Conservation (phyloP, 805 yeast genomes). For the Lipomyces japonicus region DNA sequence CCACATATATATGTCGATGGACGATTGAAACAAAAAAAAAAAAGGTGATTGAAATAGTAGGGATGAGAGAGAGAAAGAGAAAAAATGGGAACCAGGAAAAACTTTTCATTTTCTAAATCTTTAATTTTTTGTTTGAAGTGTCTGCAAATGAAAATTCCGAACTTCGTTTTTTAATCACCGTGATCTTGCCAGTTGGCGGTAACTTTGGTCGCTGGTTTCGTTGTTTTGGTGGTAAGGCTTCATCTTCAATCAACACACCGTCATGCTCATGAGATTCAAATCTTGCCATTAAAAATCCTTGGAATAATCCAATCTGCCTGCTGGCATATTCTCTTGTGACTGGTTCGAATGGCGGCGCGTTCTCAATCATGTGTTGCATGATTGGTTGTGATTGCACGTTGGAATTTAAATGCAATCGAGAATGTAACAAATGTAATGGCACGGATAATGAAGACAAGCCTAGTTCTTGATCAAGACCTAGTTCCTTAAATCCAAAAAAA, state of each 20-base stretch:
- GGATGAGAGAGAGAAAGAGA: no score
- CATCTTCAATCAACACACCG: slow-evolving; percentile 61
- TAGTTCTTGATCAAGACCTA: slow-evolving; percentile 90
- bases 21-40: no score
- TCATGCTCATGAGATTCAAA: slow-evolving; percentile 31
- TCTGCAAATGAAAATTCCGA: slow-evolving; percentile 47
- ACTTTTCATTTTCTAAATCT: neutral
- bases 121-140: slow-evolving; percentile 12
- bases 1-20: no score
- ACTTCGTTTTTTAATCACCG: slow-evolving; percentile 61
- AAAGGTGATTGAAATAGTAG: no score
- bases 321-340: slow-evolving; percentile 52
- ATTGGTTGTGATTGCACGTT: slow-evolving; percentile 21
- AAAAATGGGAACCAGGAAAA: neutral
- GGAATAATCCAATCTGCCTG: slow-evolving; percentile 54
- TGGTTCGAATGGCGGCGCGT: slow-evolving; percentile 49
- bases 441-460: slow-evolving; percentile 78
- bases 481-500: slow-evolving; percentile 92
- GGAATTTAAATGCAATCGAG: slow-evolving; percentile 59
- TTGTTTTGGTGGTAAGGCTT: slow-evolving; percentile 74
- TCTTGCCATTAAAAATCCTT: slow-evolving; percentile 47
- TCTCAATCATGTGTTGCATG: slow-evolving; percentile 60
- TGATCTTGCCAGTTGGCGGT: slow-evolving; percentile 86
- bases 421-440: slow-evolving; percentile 83
- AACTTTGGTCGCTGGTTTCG: slow-evolving; percentile 71